Conservation (phyloP, 2,329 filamentous ascomycete species). For the Pezicula neosporulosa region DNA sequence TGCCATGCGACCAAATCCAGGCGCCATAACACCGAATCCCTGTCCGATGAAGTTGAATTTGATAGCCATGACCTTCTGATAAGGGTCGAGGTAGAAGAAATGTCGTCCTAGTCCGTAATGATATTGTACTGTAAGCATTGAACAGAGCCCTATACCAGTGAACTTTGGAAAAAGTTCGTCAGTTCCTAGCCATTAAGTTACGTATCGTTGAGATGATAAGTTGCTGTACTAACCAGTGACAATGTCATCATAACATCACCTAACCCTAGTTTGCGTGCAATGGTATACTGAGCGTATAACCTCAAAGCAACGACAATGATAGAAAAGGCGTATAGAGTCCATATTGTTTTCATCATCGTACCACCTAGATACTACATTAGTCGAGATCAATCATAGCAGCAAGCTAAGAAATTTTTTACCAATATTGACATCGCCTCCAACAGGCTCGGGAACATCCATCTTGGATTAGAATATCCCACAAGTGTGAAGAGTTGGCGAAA, state of each 20-base stretch:
- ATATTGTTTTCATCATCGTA: slow-evolving; percentile 4
- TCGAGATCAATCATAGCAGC: background rate
- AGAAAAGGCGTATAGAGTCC: slow-evolving; percentile 7
- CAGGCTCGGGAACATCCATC: background rate
- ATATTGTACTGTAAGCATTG: slow-evolving; percentile 6
- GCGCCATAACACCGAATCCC: slow-evolving; percentile 12
- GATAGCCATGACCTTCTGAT: slow-evolving; percentile 6
- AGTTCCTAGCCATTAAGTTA: background rate
- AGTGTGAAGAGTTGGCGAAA: too few species aligned
- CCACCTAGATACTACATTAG: background rate
- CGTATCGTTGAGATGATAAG: background rate
- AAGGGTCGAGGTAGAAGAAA: slow-evolving; percentile 9
- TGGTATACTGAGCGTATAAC: slow-evolving; percentile 5
- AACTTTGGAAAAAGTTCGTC: background rate
- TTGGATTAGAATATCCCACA: background rate
- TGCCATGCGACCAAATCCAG: slow-evolving; percentile 12
- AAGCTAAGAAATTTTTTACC: background rate
- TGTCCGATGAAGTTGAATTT: slow-evolving; percentile 13
- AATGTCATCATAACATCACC: slow-evolving; percentile 8
- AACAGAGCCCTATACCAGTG: background rate
- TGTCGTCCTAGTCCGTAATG: slow-evolving; percentile 16
- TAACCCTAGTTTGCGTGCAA: slow-evolving; percentile 3
- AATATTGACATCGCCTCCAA: background rate
- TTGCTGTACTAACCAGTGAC: slow-evolving; percentile 4
- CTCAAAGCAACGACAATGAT: slow-evolving; percentile 4